A percentile compares a stretch with the other conserved stretches of the same genome.
phyloP scores from a whole-genome alignment of 2,329 filamentous ascomycete genomes.

The Pseudofabraea citricarpa region DNA sequence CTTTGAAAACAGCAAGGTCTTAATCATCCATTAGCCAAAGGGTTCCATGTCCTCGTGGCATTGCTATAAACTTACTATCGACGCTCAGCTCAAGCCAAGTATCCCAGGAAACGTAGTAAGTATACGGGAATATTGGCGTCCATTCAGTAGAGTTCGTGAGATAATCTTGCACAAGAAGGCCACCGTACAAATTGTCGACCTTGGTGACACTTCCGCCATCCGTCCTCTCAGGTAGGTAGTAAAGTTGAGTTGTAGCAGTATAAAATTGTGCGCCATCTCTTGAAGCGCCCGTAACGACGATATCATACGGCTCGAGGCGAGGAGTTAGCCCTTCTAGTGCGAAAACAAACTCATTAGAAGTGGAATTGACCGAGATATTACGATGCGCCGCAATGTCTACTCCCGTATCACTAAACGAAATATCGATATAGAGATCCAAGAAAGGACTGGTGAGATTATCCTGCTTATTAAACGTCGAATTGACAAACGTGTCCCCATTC shows the following conservation, averaged over 20 bases:
- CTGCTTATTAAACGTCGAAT: slow-evolving; percentile 16
- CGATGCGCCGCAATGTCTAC: slow-evolving; percentile 17
- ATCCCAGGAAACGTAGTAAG: slow-evolving; percentile 39
- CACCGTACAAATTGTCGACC: slow-evolving; percentile 39
- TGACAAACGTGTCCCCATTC: slow-evolving; percentile 27
- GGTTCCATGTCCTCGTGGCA: no score
- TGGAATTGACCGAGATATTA: slow-evolving; percentile 30
- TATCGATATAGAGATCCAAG: slow-evolving; percentile 15
- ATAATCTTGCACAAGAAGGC: slow-evolving; percentile 33
- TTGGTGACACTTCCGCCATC: slow-evolving; percentile 38
- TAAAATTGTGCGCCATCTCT: slow-evolving; percentile 27
- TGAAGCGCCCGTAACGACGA: slow-evolving; percentile 29
- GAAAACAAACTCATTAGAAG: slow-evolving; percentile 30
- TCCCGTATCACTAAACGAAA: slow-evolving; percentile 22
- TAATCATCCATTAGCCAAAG: no score
- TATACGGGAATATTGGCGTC: slow-evolving; percentile 37
- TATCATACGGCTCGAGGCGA: slow-evolving; percentile 29
- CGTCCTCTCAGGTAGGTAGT: slow-evolving; percentile 33
- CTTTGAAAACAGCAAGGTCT: slow-evolving; percentile 29
- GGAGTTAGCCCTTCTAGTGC: slow-evolving; percentile 23
- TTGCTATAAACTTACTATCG: slow-evolving; percentile 18
- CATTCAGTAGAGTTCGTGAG: slow-evolving; percentile 16
- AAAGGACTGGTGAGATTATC: slow-evolving; percentile 14
- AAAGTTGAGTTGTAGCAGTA: slow-evolving; percentile 30
- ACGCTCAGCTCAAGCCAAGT: slow-evolving; percentile 26